phyloP scores from a whole-genome alignment of 345 rosid species.

The Anacardium occidentale region DNA sequence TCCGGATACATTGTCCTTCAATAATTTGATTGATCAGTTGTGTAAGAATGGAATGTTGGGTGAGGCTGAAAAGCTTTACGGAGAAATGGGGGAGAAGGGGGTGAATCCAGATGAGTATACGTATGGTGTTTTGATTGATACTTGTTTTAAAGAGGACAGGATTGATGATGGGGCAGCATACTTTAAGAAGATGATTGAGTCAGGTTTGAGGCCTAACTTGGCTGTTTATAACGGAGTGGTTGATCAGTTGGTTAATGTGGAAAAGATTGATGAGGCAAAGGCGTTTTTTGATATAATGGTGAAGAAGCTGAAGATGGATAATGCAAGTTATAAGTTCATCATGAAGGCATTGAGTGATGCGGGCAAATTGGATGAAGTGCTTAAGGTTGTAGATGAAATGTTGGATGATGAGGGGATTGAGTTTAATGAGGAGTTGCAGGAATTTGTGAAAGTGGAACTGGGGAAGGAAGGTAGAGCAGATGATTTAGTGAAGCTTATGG shows the following conservation, averaged over 20 bases:
- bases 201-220: conserved; percentile 69
- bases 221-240: conserved; percentile 70
- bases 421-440: conserved; percentile 68
- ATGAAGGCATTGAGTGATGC: conserved; percentile 62
- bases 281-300: conserved; percentile 74
- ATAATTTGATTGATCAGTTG: conserved; percentile 76
- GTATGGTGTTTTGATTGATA: conserved; percentile 65
- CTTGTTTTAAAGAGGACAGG: conserved; percentile 59
- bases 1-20: conserved; percentile 66
- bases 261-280: conserved; percentile 76
- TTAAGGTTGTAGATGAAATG: conserved; percentile 67
- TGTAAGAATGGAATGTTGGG: conserved; percentile 63
- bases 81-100: conserved; percentile 74
- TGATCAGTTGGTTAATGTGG: conserved; percentile 54
- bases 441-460: conserved; percentile 65
- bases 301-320: conserved; percentile 83
- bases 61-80: conserved; percentile 69
- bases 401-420: conserved; percentile 65
- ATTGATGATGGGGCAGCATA: conserved; percentile 78
- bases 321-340: conserved; percentile 70
- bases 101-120: conserved; percentile 89
- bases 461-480: conserved; percentile 75
- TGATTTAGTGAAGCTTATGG: conserved; percentile 72
- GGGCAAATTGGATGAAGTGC: conserved; percentile 67
- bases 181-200: conserved; percentile 68